These are phyloP conservation scores for Actinomortierella ambigua DNA, from an alignment of 371 early-diverging fungal genomes.

Conservation along the genomic window DNA sequence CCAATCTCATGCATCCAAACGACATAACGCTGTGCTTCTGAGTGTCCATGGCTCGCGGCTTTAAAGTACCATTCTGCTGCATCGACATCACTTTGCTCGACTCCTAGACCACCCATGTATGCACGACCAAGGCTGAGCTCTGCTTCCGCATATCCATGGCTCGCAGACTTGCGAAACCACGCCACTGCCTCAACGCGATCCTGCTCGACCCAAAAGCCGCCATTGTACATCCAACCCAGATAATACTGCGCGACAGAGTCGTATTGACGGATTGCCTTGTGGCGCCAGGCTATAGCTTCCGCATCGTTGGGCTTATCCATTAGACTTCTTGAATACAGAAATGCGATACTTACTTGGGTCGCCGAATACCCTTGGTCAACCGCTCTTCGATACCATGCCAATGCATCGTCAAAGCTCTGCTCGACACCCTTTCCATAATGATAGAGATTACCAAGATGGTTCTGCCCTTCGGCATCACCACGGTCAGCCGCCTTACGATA, in stretches of 20 bases:
- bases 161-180: conserved; percentile 76
- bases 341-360: conserved; percentile 9
- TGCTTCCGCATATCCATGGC: conserved; percentile 79
- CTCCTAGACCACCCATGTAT: conserved; percentile 78
- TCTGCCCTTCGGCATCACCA: conserved; percentile 73
- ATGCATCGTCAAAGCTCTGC: conserved; percentile 66
- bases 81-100: conserved; percentile 58
- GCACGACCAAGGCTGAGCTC: conserved; percentile 81
- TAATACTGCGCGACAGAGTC: conserved; percentile 83
- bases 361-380: conserved; percentile 59
- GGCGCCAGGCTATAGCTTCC: conserved; percentile 74
- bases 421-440: conserved; percentile 82
- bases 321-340: conserved; percentile 54
- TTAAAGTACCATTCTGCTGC: conserved; percentile 82
- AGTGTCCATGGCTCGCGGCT: conserved; percentile 77
- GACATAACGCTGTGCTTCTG: conserved; percentile 66
- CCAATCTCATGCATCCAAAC: conserved; percentile 85
- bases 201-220: conserved; percentile 77
- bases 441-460: conserved; percentile 76
- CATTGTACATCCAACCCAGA: conserved; percentile 85
- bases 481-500: conserved; percentile 75
- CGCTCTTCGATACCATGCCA: conserved; percentile 71
- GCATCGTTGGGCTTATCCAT: conserved; percentile 57
- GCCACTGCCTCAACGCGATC: conserved; percentile 67
- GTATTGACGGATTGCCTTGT: conserved; percentile 70